Conservation (phyloP, 169 alveolate species). For the Eimeria maxima region DNA sequence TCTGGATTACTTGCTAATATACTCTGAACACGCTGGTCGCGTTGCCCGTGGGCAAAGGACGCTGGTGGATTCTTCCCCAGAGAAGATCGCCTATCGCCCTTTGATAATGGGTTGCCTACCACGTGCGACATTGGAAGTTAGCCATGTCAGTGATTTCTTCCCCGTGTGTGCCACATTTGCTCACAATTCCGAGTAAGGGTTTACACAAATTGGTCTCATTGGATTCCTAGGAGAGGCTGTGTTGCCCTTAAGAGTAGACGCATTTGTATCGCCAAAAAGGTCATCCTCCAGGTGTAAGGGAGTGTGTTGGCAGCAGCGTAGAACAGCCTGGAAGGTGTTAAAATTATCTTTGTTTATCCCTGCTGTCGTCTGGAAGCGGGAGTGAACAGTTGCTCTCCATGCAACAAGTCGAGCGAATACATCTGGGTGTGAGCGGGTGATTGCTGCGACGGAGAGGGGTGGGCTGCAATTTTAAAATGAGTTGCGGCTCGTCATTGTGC, state of each 20-base stretch:
- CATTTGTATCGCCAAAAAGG: background rate
- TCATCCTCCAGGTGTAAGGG: background rate
- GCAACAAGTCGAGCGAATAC: background rate
- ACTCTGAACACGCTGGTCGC: conserved; percentile 81
- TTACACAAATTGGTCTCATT: background rate
- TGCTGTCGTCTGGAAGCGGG: background rate
- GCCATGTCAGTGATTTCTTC: conserved; percentile 82
- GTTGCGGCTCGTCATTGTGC: background rate
- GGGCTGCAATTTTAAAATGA: background rate
- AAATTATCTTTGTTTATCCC: too few relatives aligned
- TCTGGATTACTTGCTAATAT: conserved; percentile 78
- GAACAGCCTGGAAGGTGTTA: background rate
- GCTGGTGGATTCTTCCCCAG: conserved; percentile 67
- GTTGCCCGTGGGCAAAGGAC: conserved; percentile 82
- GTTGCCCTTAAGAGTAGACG: background rate
- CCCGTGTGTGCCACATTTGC: conserved; percentile 84
- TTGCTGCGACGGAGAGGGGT: background rate
- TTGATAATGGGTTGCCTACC: conserved; percentile 76
- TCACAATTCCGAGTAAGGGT: conserved; percentile 48
- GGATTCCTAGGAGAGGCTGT: background rate
- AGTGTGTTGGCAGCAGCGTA: background rate
- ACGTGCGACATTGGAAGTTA: conserved; percentile 48
- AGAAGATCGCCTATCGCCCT: conserved; percentile 73
- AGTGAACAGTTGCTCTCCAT: background rate
- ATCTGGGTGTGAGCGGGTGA: background rate